Evolutionary conservation across 2,329 filamentous ascomycete species (phyloP), one percentile per base, ranked within the genome.

Genomic region (Sporothrix brasiliensis): DNA sequence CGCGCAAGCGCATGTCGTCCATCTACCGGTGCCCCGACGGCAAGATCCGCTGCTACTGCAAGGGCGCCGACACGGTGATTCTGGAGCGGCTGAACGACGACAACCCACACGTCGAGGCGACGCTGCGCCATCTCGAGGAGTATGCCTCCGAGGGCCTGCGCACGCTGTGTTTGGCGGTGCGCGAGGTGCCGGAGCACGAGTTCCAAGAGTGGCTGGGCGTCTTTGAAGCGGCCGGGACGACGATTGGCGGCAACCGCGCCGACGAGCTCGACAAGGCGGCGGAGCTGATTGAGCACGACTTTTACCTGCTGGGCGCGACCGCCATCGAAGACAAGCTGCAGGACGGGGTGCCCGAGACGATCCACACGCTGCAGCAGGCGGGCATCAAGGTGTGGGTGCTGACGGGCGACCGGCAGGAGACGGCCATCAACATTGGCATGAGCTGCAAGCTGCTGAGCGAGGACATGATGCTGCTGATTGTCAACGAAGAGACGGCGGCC

Each of bases 381-480:
- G 94, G 94, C 68, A 98, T 99, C 84, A 99, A 99, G 81, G 91
- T 99, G 69, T 99, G 95, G 95, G 95, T 99, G 24, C 81, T 99
- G 79, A 99, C 95, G 52, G 95, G 95, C 76, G 95, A 99, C 83
- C 89, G 95, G 76, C 96, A 99, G 81, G 95, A 99, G 81, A 99
- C 95, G 39, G 95, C 95, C 70, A 99, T 99, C 86, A 99, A 99
- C 79, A 99, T 99, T 75, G 95, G 96, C 74, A 99, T 99, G 95
- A 97, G 93, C 79, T 99, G 95, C 82, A 98, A 98, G 82, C 87
- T 99, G 66, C 92, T 99, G 72, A 97, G 93, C 75, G 95, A 99
- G 80, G 96, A 99, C 76, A 99, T 99, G 95, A 97, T 95, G 77
- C 86, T 99, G 13, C 83, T 99, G 69, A 97, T 99, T 75, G 87